These are phyloP conservation scores for Pleomassaria siparia DNA, from an alignment of 2,329 filamentous ascomycete genomes.

Conservation along the genomic window DNA sequence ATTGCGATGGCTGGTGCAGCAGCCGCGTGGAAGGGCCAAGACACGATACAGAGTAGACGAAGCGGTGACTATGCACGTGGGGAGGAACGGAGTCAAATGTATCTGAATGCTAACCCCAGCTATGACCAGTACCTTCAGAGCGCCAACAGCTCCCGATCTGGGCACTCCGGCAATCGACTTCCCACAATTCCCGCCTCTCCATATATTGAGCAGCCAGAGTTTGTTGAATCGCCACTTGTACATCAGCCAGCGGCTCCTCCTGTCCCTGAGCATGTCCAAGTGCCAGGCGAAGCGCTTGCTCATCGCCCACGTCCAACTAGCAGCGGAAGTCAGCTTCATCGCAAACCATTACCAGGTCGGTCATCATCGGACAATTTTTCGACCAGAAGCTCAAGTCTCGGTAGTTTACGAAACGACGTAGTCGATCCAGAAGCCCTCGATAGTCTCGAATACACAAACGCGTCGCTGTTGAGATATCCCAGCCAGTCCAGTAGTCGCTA, in stretches of 20 bases:
- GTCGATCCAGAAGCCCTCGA: conserved; percentile 51
- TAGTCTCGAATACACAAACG: conserved; percentile 33
- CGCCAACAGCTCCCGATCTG: conserved; percentile 16
- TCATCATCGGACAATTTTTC: conserved; percentile 40
- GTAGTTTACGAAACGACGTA: conserved; percentile 47
- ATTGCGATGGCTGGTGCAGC: conserved; percentile 43
- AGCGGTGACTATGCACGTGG: conserved; percentile 34
- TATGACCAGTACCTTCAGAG: conserved; percentile 59
- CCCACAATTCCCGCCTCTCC: conserved; percentile 52
- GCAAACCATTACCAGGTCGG: conserved; percentile 47
- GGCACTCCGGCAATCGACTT: conserved; percentile 39
- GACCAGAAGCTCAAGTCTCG: conserved; percentile 46
- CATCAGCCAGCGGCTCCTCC: conserved; percentile 38
- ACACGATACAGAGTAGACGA: conserved; percentile 31
- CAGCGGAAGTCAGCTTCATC: conserved; percentile 30
- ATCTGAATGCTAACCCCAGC: conserved; percentile 50
- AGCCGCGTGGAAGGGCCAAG: conserved; percentile 43
- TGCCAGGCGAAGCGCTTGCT: conserved; percentile 28
- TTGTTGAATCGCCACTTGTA: conserved; percentile 28
- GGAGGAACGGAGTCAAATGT: conserved; percentile 19
- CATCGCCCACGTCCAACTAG: conserved; percentile 27
- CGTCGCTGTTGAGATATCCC: conserved; percentile 31
- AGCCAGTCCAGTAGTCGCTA: conserved; percentile 57
- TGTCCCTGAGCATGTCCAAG: conserved; percentile 39
- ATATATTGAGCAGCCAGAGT: conserved; percentile 43